These are phyloP conservation scores for Quercus alba DNA, from an alignment of 306 rosid genomes.

Conservation along the genomic window DNA sequence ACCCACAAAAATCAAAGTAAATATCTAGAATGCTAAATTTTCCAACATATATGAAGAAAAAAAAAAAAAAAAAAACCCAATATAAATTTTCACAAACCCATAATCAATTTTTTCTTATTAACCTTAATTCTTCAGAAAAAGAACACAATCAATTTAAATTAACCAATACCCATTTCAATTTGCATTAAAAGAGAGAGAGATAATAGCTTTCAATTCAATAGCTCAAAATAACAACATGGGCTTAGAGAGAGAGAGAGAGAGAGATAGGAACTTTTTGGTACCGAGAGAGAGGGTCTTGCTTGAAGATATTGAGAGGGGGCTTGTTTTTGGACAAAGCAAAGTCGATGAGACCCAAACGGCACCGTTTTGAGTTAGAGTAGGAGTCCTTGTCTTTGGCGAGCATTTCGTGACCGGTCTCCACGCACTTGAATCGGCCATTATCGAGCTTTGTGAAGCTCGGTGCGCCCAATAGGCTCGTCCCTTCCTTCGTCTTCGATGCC, in stretches of 20 bases:
- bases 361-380: slow-evolving; percentile 74
- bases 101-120: neutral
- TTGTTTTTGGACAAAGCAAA: slow-evolving; percentile 54
- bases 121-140: neutral
- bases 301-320: slow-evolving; percentile 81
- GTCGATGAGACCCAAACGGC: slow-evolving; percentile 87
- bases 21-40: neutral
- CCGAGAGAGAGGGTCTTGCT: slow-evolving; percentile 79
- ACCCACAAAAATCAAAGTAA: neutral
- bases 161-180: too few species aligned
- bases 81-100: neutral
- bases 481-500: slow-evolving; percentile 60
- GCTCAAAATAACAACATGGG: too few species aligned
- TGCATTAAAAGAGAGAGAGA: neutral
- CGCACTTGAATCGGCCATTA: slow-evolving; percentile 78
- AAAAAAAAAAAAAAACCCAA: neutral
- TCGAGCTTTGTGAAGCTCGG: slow-evolving; percentile 69
- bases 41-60: neutral
- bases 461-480: slow-evolving; percentile 57
- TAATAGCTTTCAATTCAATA: too few species aligned
- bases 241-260: neutral
- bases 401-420: slow-evolving; percentile 79
- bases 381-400: slow-evolving; percentile 56
- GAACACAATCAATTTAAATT: too few species aligned
- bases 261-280: slow-evolving; percentile 18